These are phyloP conservation scores for Conringia planisiliqua DNA, from an alignment of 345 rosid genomes.

Conservation along the genomic window DNA sequence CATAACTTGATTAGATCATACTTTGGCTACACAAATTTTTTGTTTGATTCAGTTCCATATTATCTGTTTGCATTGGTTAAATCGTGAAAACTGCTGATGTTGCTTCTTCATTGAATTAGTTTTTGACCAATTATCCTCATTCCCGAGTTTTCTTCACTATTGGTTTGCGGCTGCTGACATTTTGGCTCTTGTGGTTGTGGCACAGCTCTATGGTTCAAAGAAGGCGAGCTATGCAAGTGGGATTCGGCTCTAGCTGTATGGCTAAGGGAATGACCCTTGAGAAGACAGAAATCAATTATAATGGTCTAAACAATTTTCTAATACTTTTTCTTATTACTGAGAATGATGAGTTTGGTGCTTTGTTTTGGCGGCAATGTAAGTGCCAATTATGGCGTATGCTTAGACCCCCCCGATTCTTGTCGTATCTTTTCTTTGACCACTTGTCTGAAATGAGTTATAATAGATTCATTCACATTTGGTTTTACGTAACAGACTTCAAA, in stretches of 20 bases:
- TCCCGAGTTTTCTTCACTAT: background rate
- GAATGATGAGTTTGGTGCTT: conserved; percentile 2
- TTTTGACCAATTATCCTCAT: background rate
- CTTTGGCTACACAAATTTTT: background rate
- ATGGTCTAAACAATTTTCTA: background rate
- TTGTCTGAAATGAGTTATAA: background rate
- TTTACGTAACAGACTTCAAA: background rate
- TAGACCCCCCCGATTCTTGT: background rate
- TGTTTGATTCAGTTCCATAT: background rate
- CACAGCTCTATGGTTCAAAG: conserved; percentile 87
- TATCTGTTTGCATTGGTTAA: background rate
- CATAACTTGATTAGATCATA: background rate
- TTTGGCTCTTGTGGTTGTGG: conserved; percentile 6
- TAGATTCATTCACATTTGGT: background rate
- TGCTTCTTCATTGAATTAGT: background rate
- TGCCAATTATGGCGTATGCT: background rate
- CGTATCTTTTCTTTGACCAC: background rate
- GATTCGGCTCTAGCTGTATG: conserved; percentile 50
- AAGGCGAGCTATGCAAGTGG: conserved; percentile 81
- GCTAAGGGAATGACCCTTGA: conserved; percentile 56
- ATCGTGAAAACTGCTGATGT: background rate
- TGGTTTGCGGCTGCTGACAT: background rate
- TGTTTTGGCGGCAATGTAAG: conserved; percentile 12
- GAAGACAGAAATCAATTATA: background rate
- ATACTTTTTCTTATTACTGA: background rate